These are phyloP conservation scores for Hibiscus tridactylites DNA, from an alignment of 345 rosid species.

Conservation along the genomic window DNA sequence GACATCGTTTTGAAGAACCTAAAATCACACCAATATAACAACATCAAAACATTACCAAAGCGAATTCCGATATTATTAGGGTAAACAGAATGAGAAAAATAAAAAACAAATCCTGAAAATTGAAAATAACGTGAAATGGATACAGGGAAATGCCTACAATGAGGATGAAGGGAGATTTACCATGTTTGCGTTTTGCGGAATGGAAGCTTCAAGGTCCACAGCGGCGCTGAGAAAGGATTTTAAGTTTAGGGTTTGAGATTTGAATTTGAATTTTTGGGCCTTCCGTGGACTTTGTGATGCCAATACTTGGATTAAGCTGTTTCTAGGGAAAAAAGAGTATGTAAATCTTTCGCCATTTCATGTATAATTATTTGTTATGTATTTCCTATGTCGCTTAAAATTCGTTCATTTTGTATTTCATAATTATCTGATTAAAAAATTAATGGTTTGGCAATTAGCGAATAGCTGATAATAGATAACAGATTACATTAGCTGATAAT, in stretches of 20 bases:
- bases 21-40: neutral
- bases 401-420: too few species aligned
- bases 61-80: neutral
- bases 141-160: neutral
- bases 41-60: neutral
- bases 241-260: neutral
- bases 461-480: too few species aligned
- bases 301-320: constrained; percentile 12
- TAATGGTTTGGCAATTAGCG: too few species aligned
- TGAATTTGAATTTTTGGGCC: neutral
- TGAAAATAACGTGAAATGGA: neutral
- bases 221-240: neutral
- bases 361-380: too few species aligned
- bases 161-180: neutral
- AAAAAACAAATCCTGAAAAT: neutral
- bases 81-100: neutral
- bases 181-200: neutral
- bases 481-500: too few species aligned
- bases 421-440: too few species aligned
- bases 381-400: too few species aligned
- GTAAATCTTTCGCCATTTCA: too few species aligned
- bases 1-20: constrained; percentile 47
- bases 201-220: neutral
- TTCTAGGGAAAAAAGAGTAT: too few species aligned
- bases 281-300: neutral